Evolutionary conservation across 2,329 filamentous ascomycete genomes (phyloP), one percentile per base, ranked within the genome.

Genomic region (Albifimbria verrucaria): DNA sequence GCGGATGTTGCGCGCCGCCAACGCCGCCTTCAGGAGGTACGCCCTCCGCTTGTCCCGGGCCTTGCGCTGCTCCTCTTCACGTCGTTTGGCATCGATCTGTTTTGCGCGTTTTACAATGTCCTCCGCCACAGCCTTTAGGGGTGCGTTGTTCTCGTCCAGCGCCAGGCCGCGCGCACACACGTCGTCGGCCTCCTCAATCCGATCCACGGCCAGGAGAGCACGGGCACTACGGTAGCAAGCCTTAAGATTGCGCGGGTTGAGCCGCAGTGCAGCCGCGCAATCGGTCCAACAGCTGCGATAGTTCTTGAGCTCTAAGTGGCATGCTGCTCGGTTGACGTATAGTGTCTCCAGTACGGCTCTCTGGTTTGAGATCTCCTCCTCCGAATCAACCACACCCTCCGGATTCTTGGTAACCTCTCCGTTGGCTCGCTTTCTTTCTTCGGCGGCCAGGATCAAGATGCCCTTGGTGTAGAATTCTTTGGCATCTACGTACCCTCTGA

Each of bases 401-500:
- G 60, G 60, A 32, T 63, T 60, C 54, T 51, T 59, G 2, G 65
- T 72, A 25, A 59, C 48, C 56, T 71, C 68, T 9, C 70, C 77
- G 55, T 51, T 68, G 52, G 73, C 72, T 23, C 82, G 75, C 58
- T 80, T 80, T 52, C 73, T 70, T 65, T 90, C 82, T 69, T 89
- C 87, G 6, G 75, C 75, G 11, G 80, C 77, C 18, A 97, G 72
- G 7, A 95, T 82, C 11, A 83, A 76, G 50, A 97, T 79, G n/a
- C 87, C 92, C 74, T 96, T 94, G 25, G 81, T 83, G 69, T 99
- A 99, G 69, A 92, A 97, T 69, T 96, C 92, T 66, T 88, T 87
- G 4, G 92, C 94, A 69, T 97, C 92, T 23, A 72, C 77, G 85
- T 88, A 96, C 47, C 83, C 78, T 69, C 85, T 86, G 52, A 79